These are phyloP conservation scores for Nitzschia sp. DNA, from an alignment of 108 stramenopile genomes.

Conservation along the genomic window DNA sequence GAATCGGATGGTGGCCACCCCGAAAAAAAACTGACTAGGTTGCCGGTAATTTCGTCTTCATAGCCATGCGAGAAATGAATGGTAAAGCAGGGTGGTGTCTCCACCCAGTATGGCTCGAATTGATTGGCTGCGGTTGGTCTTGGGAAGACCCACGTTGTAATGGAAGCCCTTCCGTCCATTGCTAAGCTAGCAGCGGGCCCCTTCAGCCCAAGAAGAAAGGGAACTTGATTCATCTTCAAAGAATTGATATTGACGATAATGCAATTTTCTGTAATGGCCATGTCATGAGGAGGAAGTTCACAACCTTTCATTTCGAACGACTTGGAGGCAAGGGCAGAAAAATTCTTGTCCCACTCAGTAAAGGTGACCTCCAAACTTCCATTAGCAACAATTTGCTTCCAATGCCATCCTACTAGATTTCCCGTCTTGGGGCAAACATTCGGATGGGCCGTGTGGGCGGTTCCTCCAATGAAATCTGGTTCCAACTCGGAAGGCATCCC, in stretches of 20 bases:
- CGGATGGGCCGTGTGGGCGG: slow-evolving; percentile 60
- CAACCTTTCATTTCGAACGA: slow-evolving; percentile 29
- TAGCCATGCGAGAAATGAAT: slow-evolving; percentile 69
- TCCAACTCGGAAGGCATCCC: slow-evolving; percentile 38
- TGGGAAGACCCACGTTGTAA: slow-evolving; percentile 43
- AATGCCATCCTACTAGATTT: slow-evolving; percentile 61
- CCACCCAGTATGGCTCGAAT: slow-evolving; percentile 50
- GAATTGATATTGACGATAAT: slow-evolving; percentile 52
- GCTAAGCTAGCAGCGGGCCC: slow-evolving; percentile 52
- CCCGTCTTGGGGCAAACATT: slow-evolving; percentile 51
- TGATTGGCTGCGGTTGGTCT: slow-evolving; percentile 40
- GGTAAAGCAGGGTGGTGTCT: slow-evolving; percentile 57
- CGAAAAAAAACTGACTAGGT: slow-evolving; percentile 53
- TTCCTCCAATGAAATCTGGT: slow-evolving; percentile 52
- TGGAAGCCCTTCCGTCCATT: slow-evolving; percentile 57
- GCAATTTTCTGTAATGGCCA: slow-evolving; percentile 56
- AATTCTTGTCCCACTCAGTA: slow-evolving; percentile 53
- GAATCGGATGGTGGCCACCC: slow-evolving; percentile 66
- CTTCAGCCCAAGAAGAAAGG: slow-evolving; percentile 42
- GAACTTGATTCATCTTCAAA: slow-evolving; percentile 41
- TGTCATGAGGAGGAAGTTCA: slow-evolving; percentile 59
- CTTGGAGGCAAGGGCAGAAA: slow-evolving; percentile 32
- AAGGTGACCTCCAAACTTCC: slow-evolving; percentile 44
- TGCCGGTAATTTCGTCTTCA: slow-evolving; percentile 56
- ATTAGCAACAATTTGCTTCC: slow-evolving; percentile 27